Evolutionary conservation across 2,329 filamentous ascomycete genomes (phyloP).

Genomic region (Scytalidium lignicola): DNA sequence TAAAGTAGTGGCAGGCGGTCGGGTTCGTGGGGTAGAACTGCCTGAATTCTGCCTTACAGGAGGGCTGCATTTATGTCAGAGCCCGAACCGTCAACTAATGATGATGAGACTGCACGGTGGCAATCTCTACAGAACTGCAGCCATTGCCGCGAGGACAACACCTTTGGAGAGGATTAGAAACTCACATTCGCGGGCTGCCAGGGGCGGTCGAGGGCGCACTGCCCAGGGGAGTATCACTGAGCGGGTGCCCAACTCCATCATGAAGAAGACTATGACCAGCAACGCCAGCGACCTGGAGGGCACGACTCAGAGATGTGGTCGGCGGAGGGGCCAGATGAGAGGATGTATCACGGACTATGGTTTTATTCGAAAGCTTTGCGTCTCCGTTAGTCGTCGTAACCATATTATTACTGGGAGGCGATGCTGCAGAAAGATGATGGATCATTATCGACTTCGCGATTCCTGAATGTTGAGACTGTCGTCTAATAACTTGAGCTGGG

Average conservation of each 20-base stretch:
- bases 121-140: not conserved
- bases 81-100: not conserved
- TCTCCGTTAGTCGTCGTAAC: not conserved
- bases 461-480: not conserved
- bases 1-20: conserved; percentile 84
- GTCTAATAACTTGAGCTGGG: not conserved
- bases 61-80: conserved; percentile 40
- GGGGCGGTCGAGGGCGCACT: conserved; percentile 25
- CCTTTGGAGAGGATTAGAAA: conserved; percentile 9
- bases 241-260: conserved; percentile 7
- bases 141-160: not conserved
- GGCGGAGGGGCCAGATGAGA: not conserved
- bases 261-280: not conserved
- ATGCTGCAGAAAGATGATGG: not conserved
- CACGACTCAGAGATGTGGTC: not conserved
- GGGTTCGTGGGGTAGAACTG: conserved; percentile 69
- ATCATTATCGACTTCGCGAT: not conserved
- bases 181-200: conserved; percentile 28
- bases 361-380: not conserved
- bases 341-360: not conserved
- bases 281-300: not conserved
- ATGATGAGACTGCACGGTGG: not conserved
- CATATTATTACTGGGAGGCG: not conserved
- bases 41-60: conserved; percentile 70
- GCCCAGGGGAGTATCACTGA: conserved; percentile 16